Base-by-base conservation (phyloP, 371 early-diverging fungal species). In the Apophysomyces trapeziformis region DNA sequence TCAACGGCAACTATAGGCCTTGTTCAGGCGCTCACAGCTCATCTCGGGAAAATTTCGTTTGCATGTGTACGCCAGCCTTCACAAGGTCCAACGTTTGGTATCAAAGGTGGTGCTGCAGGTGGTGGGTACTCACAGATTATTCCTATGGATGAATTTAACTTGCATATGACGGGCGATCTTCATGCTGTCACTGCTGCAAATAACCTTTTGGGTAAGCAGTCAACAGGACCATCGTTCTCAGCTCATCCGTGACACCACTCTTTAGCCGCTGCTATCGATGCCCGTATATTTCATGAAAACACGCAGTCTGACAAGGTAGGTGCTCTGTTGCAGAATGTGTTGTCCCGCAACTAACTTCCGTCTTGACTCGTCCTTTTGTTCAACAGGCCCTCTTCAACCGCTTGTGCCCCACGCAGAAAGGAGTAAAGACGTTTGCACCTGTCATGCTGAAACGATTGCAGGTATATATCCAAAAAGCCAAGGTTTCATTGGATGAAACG, bases 101-200 rank as follows among this genome's bases (percentile, higher is more conserved):
- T 97, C 80, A 97, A 97, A 76, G 97, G 96, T 60, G 97, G 97
- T 38, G 97, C 97, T 41, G 97, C 97, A 16, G 97, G 97, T 56
- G 96, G 97, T 57, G 96, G 97, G 13, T 97, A 97, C 77, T 90
- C 96, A n/a, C 97, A 97, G 76, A 93, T 97, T 43, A 95, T 96
- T 62, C 97, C 97, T 11, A 97, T 97, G 97, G 95, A 96, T 68
- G 94, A 96, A 69, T 96, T 97, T 86, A 97, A 97, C 76, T 79
- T 97, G 66, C 97, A 97, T 65, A 79, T 97, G 79, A 97, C 97
- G 1, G 97, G 97, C 38, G 97, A 97, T 82, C 93, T 96, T 68
- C 97, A 97, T 72, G 97, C 97, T 38, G 92, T 97, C 66, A 88
- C 93, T 9, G 97, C 97, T 4, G 95, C 97, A 50, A 97, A 95